Percentiles rank a stretch among this genome's conserved stretches.
phyloP scores from a whole-genome alignment of 2,329 filamentous ascomycete species.

The Pseudogymnoascus sp. region DNA sequence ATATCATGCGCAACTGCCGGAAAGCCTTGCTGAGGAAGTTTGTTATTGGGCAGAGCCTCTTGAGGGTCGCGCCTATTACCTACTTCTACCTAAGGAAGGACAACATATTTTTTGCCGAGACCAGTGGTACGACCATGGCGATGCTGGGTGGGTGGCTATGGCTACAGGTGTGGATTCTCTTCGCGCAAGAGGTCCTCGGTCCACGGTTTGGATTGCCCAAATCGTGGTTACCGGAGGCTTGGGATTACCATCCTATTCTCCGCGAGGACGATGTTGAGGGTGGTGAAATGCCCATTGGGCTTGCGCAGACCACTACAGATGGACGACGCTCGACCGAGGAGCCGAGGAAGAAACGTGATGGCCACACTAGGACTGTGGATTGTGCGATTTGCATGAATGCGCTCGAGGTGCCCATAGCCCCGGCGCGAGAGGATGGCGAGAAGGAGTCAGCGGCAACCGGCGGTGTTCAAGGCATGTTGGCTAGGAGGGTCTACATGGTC shows the following conservation, averaged over 20 bases:
- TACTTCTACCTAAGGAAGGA: slow-evolving; percentile 75
- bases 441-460: slow-evolving; percentile 32
- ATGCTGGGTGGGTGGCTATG: slow-evolving; percentile 71
- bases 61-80: slow-evolving; percentile 69
- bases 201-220: slow-evolving; percentile 76
- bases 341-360: slow-evolving; percentile 36
- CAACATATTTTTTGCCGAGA: slow-evolving; percentile 72
- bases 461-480: slow-evolving; percentile 60
- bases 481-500: slow-evolving; percentile 84
- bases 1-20: slow-evolving; percentile 82
- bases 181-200: slow-evolving; percentile 73
- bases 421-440: slow-evolving; percentile 44
- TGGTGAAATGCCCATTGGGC: slow-evolving; percentile 70
- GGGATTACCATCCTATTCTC: slow-evolving; percentile 90
- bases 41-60: slow-evolving; percentile 69
- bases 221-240: slow-evolving; percentile 62
- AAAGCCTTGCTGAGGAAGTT: slow-evolving; percentile 89
- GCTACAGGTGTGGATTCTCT: slow-evolving; percentile 73
- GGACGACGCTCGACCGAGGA: slow-evolving; percentile 27
- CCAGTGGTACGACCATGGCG: slow-evolving; percentile 56
- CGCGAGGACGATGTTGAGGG: slow-evolving; percentile 74
- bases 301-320: slow-evolving; percentile 36
- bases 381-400: slow-evolving; percentile 93
- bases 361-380: slow-evolving; percentile 52
- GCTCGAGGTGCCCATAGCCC: slow-evolving; percentile 78